Base-by-base conservation (phyloP, 2,329 filamentous ascomycete genomes). In the Arthrobotrys iridis region DNA sequence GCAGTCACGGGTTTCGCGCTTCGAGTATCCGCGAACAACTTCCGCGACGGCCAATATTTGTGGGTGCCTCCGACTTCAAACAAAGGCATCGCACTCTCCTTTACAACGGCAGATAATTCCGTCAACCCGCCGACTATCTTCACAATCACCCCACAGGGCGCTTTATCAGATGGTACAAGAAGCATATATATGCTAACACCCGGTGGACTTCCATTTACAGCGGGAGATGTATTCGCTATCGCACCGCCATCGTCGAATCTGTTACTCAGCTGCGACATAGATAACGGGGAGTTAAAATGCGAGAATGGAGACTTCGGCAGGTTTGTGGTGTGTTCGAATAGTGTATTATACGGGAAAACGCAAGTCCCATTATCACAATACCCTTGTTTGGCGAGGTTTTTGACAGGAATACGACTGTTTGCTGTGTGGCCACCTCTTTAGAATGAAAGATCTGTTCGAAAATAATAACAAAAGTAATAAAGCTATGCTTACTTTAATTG, bases 221-320 rank as follows among this genome's bases (percentile, higher is more conserved):
- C 46, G 24, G 50, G 50, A 1, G 2, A 24, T 35, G 3, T 55
- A 22, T 55, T 22, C 18, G 28, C 15, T 7, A 55, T 55, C 1
- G 24, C 13, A 37, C 50, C 50, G 15, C 50, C 28, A 13, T 37
- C 50, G 2, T 55, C 30, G 8, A 55, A 55, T n/a, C 50, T 55
- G 13, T 8, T 55, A 3, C 6, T 55, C 22, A 55, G 6, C 1
- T 55, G 50, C 6, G 22, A 20, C 2, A 37, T 55, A 8, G 50
- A 55, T 3, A 55, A 4, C 5, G 50, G 28, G 8, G 50, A 55
- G 10, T 22, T 55, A 22, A 35, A 35, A 55, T 55, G 50, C 18
- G 50, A 55, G 18, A 55, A 55, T 10, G 50, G 30, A 0, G 50
- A 55, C 5, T 55, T 55, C 10, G 50, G 50, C 15, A 55, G 50